Base-by-base conservation (phyloP, 805 yeast genomes). In the Metschnikowia orientalis region DNA sequence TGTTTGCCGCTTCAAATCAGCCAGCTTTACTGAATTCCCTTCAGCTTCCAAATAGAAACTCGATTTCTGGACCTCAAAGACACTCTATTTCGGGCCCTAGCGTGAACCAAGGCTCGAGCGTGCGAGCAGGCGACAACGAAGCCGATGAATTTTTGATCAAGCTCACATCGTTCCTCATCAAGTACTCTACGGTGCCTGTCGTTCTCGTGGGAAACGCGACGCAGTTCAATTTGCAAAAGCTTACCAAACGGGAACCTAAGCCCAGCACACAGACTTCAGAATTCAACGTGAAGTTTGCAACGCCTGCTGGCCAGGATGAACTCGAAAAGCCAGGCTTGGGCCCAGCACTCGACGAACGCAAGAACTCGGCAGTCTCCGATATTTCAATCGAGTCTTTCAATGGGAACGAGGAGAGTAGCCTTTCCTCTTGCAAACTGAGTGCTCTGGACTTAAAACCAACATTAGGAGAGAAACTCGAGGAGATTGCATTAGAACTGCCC, bases 151-250 rank as follows among this genome's bases (percentile, higher is more conserved):
- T 47, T 32, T 44, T 65, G 32, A 47, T 66, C 28, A 63, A 62
- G 38, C 48, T 64, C 21, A 51, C 62, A 9, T 60, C 67, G 19
- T 66, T 61, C 41, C 39, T 61, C 28, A 44, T 66, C 22, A 61
- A 63, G 30, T 63, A 66, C 41, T 58, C 67, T 5, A 46, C 66
- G 0, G 54, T 63, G 2, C 72, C 72, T 0, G 62, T 61, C 20
- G 47, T 66, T 2, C 33, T 63, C 23, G 64, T 61, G 6, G 69
- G 69, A 6, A 59, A 51, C 28, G 20, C 44, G 19, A 53, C 57
- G 11, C 19, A 25, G 1, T 48, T 40, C 31, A 53, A 49, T 32
- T 20, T 29, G 14, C 17, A 17, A 9, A n/a, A n/a, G n/a, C n/a
- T n/a, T n/a, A 8, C 21, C 20, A 29, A 29, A 12, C 14, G 31